Evolutionary conservation across 176 grass and related monocot genomes (phyloP), one percentile per base, ranked within the genome.

Genomic region (Oryza meridionalis): DNA sequence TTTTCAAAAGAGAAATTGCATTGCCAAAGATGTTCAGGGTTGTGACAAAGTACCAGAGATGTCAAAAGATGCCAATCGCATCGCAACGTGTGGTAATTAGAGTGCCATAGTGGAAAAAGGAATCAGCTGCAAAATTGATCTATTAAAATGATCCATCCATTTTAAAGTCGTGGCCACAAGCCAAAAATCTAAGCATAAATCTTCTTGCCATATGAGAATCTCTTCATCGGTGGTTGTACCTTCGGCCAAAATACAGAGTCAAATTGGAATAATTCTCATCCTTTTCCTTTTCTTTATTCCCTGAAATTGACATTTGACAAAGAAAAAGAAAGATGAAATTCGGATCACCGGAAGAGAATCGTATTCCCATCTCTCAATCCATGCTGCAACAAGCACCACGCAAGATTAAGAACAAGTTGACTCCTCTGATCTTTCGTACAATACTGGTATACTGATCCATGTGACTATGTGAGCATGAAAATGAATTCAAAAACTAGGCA

Each of bases 281-380:
- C 22, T n/a, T 47, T 47, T n/a, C 46, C 2, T 70, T 22, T 81
- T 40, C 16, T 81, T 81, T 40, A 40, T 81, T 81, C 32, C 31
- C 35, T 44, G 35, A 44, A 44, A 44, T 61, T 31, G 35, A 71
- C 50, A 13, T 42, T 17, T 25, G 33, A 72, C 4, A 25, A 5
- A 46, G 9, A 2, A 13, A 71, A 37, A 15, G 58, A 11, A 32
- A 55, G 2, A 6, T 26, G 13, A 15, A 59, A 42, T 31, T 21
- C 5, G 2, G 3, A 29, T 50, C 17, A 24, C 12, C 14, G 46
- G 62, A 62, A 67, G 25, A 63, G 51, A 64, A 73, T 64, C 50
- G 42, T 72, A 63, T 82, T 45, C 51, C 25, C 53, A 59, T 67
- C 45, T 38, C 65, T 80, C 25, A 14, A 67, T 22, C 22, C 33